phyloP scores from a whole-genome alignment of 495 filamentous ascomycete genomes.

The Xanthoparmelia taractica region DNA sequence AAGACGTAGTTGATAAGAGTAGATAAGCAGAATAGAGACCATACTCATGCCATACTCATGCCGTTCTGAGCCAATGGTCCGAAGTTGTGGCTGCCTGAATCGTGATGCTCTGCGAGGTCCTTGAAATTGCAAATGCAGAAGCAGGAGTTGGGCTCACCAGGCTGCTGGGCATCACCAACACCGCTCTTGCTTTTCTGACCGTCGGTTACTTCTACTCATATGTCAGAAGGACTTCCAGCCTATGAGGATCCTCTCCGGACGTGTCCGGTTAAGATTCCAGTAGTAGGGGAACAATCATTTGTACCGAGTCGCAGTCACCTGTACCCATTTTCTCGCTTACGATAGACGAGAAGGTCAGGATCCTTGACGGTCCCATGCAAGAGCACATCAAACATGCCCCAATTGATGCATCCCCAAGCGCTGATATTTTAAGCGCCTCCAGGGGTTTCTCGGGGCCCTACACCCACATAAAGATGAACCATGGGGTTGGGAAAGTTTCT shows the following conservation, averaged over 20 bases:
- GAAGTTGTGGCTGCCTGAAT: background rate
- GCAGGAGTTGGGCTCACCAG: background rate
- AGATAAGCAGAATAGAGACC: background rate
- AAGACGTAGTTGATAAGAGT: background rate
- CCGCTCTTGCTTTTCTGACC: background rate
- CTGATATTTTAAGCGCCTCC: background rate
- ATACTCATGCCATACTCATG: slow-evolving; percentile 1
- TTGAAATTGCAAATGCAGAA: background rate
- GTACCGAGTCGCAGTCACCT: background rate
- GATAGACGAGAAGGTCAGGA: background rate
- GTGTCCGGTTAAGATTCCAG: background rate
- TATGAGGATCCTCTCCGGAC: background rate
- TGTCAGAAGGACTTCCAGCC: background rate
- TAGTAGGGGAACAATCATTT: background rate
- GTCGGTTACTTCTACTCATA: background rate
- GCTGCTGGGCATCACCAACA: background rate
- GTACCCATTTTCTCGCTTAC: background rate
- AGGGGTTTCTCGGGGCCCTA: background rate
- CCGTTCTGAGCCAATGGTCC: background rate
- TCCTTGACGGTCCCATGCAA: background rate
- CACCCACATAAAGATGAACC: background rate
- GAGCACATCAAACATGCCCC: background rate
- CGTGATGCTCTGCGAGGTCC: background rate
- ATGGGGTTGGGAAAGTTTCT: background rate
- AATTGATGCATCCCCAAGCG: background rate